These are phyloP conservation scores for Calonectria crousiana DNA, from an alignment of 2,329 filamentous ascomycete species.

Conservation along the genomic window DNA sequence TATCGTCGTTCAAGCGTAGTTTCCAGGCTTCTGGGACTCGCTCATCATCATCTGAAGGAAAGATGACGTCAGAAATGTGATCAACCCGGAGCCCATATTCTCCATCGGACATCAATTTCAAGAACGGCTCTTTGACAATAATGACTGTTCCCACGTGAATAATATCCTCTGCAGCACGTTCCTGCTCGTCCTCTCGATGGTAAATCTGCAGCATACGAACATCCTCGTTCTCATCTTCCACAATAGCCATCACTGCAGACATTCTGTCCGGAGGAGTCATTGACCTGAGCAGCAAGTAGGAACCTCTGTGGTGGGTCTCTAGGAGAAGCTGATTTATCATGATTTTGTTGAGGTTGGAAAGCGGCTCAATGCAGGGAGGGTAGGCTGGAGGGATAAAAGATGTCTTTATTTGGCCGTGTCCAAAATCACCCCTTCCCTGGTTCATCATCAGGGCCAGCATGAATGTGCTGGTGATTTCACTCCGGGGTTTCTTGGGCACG, in stretches of 20 bases:
- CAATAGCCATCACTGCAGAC: constrained; percentile 45
- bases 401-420: neutral
- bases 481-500: neutral
- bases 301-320: constrained; percentile 35
- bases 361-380: neutral
- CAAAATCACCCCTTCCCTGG: neutral
- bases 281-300: constrained; percentile 31
- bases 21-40: constrained; percentile 56
- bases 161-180: constrained; percentile 48
- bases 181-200: constrained; percentile 54
- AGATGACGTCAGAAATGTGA: constrained; percentile 62
- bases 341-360: constrained; percentile 9
- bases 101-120: constrained; percentile 55
- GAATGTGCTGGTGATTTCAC: neutral
- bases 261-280: constrained; percentile 33
- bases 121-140: constrained; percentile 67
- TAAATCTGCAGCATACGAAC: constrained; percentile 51
- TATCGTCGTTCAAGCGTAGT: neutral
- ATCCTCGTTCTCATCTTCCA: constrained; percentile 55
- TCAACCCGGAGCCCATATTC: constrained; percentile 62
- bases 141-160: constrained; percentile 50
- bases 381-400: constrained; percentile 11
- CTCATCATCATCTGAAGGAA: constrained; percentile 50
- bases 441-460: neutral
- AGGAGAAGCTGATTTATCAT: constrained; percentile 25